These are phyloP conservation scores for Yarrowia galli DNA, from an alignment of 1,139 yeast genomes.

Conservation along the genomic window DNA sequence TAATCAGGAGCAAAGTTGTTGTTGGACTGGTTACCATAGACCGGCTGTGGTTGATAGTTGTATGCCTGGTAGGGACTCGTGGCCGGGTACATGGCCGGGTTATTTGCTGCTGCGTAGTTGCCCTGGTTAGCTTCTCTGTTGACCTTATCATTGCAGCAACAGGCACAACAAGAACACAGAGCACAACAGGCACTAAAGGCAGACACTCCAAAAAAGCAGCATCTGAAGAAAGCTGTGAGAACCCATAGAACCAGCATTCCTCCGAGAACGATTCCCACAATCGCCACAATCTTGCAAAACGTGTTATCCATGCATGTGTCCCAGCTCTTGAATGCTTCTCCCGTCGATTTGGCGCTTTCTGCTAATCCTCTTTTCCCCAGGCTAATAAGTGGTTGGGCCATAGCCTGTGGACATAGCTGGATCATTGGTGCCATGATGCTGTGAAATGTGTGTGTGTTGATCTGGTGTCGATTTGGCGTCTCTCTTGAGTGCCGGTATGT, in stretches of 20 bases:
- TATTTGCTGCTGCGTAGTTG: conserved; percentile 30
- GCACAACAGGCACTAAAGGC: conserved; percentile 52
- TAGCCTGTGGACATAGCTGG: conserved; percentile 20
- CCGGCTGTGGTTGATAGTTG: conserved; percentile 20
- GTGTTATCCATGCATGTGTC: conserved; percentile 80
- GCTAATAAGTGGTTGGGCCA: background rate
- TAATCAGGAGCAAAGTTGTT: conserved; percentile 16
- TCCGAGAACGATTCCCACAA: conserved; percentile 73
- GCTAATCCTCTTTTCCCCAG: conserved; percentile 8
- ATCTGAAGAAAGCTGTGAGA: conserved; percentile 53
- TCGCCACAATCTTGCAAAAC: conserved; percentile 77
- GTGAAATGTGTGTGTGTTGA: background rate
- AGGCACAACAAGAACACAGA: conserved; percentile 53
- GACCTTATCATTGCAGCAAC: conserved; percentile 41
- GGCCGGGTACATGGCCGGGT: conserved; percentile 29
- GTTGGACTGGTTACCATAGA: conserved; percentile 7
- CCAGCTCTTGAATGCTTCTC: conserved; percentile 65
- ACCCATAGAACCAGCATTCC: conserved; percentile 53
- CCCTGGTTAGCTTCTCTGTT: conserved; percentile 10
- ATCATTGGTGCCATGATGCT: conserved; percentile 22
- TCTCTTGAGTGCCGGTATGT: too few species aligned
- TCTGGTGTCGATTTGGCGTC: too few species aligned
- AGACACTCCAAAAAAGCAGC: conserved; percentile 54
- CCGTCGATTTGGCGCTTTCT: conserved; percentile 23
- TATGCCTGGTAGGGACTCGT: conserved; percentile 10